Base-by-base conservation (phyloP, 139 green algal genomes). In the Coelastrella sp. region DNA sequence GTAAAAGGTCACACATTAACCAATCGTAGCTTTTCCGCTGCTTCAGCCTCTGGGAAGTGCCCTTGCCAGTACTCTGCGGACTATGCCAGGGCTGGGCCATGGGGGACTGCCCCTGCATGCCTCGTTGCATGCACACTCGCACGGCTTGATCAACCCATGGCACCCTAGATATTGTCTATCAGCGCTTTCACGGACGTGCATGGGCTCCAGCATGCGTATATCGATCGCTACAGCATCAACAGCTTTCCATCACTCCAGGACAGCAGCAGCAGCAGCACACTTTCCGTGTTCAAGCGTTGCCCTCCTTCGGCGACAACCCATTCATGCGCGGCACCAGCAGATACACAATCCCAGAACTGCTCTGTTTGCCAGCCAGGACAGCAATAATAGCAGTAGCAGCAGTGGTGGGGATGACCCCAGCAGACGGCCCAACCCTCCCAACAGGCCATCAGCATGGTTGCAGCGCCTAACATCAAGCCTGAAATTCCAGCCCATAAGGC, bases 401-500 rank as follows among this genome's bases (percentile, higher is more conserved):
- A 84, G 85, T 57, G 57, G 85, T 60, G 82, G 58, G 5, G 72
- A 60, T 24, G 73, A 83, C 22, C 73, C 73, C 17, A 74, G 58
- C 58, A 56, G 59, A 11, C 58, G 73, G 1, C 85, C 85, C 74
- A 81, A 83, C 24, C 49, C 35, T 11, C 35, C 35, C 85, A 74
- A 58, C 73, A 74, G 27, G n/a, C 85, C 73, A 27, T 20, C 75
- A 19, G 85, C 80, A 56, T 88, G 80, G 88, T 61, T 88, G 73
- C 85, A 83, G 72, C 61, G 25, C 11, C 14, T 87, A 27, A 75
- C 57, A 87, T 15, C 57, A 6, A 61, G 24, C 1, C 17, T 24
- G 57, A 80, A 68, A 27, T 24, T 59, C 15, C 88, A 91, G 81
- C 87, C 91, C 1, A 68, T 94, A 20, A 90, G 93, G 27, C 72